Base-by-base conservation (phyloP, 2,329 filamentous ascomycete genomes). In the Cytospora paraplurivora region DNA sequence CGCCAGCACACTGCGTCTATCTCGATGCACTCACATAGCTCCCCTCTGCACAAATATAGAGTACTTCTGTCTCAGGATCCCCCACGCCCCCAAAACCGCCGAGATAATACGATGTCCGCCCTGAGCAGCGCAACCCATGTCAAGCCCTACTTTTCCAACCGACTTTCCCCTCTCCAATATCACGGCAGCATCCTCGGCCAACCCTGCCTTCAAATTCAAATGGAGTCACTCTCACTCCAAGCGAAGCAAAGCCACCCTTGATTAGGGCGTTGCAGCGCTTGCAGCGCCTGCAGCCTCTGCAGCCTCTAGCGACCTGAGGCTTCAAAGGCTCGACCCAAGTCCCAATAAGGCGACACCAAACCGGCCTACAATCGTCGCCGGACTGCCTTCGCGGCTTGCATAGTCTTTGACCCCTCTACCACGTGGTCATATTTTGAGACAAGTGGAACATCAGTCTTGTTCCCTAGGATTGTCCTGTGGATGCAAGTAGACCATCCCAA, bases 401-500 rank as follows among this genome's bases (percentile, higher is more conserved):
- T n/a, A 21, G 6, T 7, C 21, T n/a, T 11, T 19, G 1, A n/a
- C 10, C n/a, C 44, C 21, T 21, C 15, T 17, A 19, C 21, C n/a
- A 19, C 44, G 8, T 27, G 44, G 44, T 19, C 15, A 11, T 1
- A 4, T 7, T 47, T 12, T 19, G n/a, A 47, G 44, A 47, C 44
- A 47, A 17, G 17, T 10, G 10, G 44, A n/a, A 1, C n/a, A 17
- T 63, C 58, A 56, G 4, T 57, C 44, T n/a, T 62, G 27, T 11
- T 33, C 37, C 57, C 32, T 58, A 12, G n/a, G 38, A 4, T 21
- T 21, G 5, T 47, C 57, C 34, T 44, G 53, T 38, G 19, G 56
- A 17, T 56, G 53, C 38, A 66, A 58, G 19, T 67, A 49, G 37
- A 61, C 61, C 19, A 62, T 55, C 44, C 66, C 61, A 37, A 67